phyloP scores from a whole-genome alignment of 768 basidiomycete species.

The Lactarius evosmus region DNA sequence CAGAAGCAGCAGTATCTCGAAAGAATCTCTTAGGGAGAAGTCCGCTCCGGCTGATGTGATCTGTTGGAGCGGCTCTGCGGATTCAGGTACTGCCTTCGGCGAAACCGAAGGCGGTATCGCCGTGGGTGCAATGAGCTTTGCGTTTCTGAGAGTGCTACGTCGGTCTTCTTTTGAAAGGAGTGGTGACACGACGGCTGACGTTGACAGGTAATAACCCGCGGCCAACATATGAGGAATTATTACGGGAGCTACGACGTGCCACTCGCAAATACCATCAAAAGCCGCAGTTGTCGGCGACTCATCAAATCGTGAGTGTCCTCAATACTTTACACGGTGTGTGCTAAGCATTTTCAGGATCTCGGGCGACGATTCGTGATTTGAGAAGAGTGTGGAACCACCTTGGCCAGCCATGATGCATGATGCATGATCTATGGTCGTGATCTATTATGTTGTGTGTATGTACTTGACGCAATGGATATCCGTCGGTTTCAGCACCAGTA shows the following conservation, averaged over 20 bases:
- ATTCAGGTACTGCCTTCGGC: slow-evolving; percentile 22
- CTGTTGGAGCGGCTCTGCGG: slow-evolving; percentile 28
- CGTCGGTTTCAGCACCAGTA: not conserved
- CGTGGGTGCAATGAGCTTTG: slow-evolving; percentile 29
- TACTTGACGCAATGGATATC: slow-evolving; percentile 12
- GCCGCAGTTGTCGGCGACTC: slow-evolving; percentile 27
- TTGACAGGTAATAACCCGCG: slow-evolving; percentile 21
- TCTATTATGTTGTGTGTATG: slow-evolving; percentile 11
- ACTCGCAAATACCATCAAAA: slow-evolving; percentile 28
- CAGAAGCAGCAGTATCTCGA: slow-evolving; percentile 14
- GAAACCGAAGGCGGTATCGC: slow-evolving; percentile 16
- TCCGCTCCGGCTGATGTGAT: slow-evolving; percentile 27
- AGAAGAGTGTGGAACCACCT: not conserved
- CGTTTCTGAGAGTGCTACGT: slow-evolving; percentile 26
- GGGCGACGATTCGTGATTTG: slow-evolving; percentile 22
- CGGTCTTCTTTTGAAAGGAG: not conserved
- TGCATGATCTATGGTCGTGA: not conserved
- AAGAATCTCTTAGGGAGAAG: slow-evolving; percentile 10
- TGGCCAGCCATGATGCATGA: not conserved
- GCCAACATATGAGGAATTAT: slow-evolving; percentile 24
- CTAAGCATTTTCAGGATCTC: slow-evolving; percentile 6
- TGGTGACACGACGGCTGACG: not conserved
- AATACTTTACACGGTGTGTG: not conserved
- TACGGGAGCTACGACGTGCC: slow-evolving; percentile 22
- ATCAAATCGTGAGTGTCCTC: slow-evolving; percentile 24